These are phyloP conservation scores for Pseudopediastrum boryanum DNA, from an alignment of 139 green algal species.

Conservation along the genomic window DNA sequence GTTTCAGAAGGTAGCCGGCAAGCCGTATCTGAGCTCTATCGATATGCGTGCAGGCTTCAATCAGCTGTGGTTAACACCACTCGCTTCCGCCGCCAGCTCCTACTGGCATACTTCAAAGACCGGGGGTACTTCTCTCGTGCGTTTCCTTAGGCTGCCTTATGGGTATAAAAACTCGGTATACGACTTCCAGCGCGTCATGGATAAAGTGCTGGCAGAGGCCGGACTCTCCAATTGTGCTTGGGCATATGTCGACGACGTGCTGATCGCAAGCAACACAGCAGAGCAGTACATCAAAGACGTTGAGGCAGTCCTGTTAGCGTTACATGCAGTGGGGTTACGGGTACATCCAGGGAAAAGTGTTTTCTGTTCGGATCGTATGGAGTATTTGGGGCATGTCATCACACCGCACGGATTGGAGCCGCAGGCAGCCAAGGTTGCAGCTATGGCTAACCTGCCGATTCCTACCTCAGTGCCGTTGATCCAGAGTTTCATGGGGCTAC, in stretches of 20 bases:
- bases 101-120: no score
- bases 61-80: no score
- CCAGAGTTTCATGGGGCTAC: constrained; percentile 39
- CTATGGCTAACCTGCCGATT: constrained; percentile 37
- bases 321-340: constrained; percentile 16
- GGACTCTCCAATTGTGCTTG: background rate
- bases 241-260: constrained; percentile 44
- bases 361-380: constrained; percentile 12
- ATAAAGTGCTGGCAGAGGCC: no score
- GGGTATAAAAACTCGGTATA: no score
- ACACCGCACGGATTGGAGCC: constrained; percentile 19
- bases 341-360: constrained; percentile 39
- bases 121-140: no score
- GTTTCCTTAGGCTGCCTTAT: no score
- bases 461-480: constrained; percentile 35
- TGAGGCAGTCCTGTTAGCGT: background rate
- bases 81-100: no score
- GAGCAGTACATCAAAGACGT: constrained; percentile 24
- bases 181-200: no score
- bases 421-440: constrained; percentile 39
- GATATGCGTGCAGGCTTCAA: no score
- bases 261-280: background rate
- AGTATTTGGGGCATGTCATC: constrained; percentile 51
- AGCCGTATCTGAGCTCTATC: no score
- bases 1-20: no score